A percentile compares a stretch with the other conserved stretches of the same genome.
phyloP scores from a whole-genome alignment of 352 stramenopile genomes.

The Phytophthora melonis region DNA sequence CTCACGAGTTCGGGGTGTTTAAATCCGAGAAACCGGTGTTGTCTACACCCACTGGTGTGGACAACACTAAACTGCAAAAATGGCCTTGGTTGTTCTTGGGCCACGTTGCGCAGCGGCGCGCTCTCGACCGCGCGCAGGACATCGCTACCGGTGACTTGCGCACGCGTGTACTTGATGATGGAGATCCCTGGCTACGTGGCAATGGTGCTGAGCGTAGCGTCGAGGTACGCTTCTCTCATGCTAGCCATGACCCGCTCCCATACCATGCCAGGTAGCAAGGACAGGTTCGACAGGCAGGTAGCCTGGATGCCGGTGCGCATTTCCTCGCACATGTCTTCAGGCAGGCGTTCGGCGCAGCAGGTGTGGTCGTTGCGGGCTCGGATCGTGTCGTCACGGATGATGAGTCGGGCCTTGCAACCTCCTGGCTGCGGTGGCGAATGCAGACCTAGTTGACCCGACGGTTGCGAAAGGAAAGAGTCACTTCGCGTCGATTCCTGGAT shows the following conservation, averaged over 20 bases:
- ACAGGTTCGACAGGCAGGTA: constrained; percentile 2
- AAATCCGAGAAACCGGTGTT: neutral
- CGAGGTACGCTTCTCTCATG: neutral
- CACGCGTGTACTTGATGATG: neutral
- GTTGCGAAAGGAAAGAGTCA: no score
- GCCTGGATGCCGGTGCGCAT: constrained; percentile 8
- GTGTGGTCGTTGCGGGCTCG: constrained; percentile 9
- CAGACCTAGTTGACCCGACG: constrained; percentile 14
- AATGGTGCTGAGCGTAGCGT: neutral
- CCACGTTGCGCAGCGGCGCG: neutral
- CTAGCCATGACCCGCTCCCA: neutral
- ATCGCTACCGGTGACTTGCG: neutral
- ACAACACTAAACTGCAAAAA: no score
- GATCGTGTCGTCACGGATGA: neutral
- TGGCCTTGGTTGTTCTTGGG: neutral
- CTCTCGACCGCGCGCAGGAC: neutral
- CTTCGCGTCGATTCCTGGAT: no score
- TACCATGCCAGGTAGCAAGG: neutral
- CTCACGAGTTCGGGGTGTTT: neutral
- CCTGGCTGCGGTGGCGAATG: neutral
- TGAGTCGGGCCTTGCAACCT: no score
- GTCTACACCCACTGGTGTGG: neutral
- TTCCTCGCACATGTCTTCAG: constrained; percentile 6
- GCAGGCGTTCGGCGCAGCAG: neutral
- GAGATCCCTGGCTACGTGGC: neutral